These are phyloP conservation scores for Wickerhamiella parazyma DNA, from an alignment of 805 yeast genomes.

Conservation along the genomic window DNA sequence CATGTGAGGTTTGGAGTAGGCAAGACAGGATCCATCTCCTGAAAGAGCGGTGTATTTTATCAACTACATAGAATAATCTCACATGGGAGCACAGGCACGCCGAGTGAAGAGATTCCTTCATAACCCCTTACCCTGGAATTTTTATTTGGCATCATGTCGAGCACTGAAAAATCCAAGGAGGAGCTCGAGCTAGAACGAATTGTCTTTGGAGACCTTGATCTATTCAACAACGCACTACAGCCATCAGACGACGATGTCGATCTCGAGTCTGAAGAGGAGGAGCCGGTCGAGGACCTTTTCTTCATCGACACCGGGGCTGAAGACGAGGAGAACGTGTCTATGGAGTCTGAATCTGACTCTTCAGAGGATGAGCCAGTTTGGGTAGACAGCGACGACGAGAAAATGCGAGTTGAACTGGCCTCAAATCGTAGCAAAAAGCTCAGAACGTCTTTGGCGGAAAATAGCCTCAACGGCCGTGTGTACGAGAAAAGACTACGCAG, in stretches of 20 bases:
- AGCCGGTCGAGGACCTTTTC: constrained; percentile 30
- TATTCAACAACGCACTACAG: constrained; percentile 53
- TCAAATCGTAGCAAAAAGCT: constrained; percentile 58
- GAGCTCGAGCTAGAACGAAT: constrained; percentile 66
- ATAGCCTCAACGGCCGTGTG: constrained; percentile 40
- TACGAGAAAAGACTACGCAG: constrained; percentile 53
- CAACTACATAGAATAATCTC: too few relatives aligned
- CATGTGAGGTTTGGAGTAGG: too few relatives aligned
- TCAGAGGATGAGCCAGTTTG: constrained; percentile 31
- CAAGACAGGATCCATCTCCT: too few relatives aligned
- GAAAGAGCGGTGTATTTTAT: too few relatives aligned
- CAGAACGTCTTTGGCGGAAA: constrained; percentile 45
- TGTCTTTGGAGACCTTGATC: constrained; percentile 78
- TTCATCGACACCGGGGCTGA: constrained; percentile 39
- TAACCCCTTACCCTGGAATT: constrained; percentile 11
- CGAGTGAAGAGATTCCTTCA: not conserved
- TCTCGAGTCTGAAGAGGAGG: constrained; percentile 24
- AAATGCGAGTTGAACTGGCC: constrained; percentile 44
- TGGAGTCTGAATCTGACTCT: constrained; percentile 26
- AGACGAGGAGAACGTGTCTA: constrained; percentile 24
- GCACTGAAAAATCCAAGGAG: constrained; percentile 65
- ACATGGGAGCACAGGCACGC: too few relatives aligned
- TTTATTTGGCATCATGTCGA: constrained; percentile 6
- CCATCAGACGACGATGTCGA: constrained; percentile 44
- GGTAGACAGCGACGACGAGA: constrained; percentile 88